Evolutionary conservation across 805 yeast species (phyloP), one percentile per base, ranked within the genome.

Genomic region (Spathaspora boniae): DNA sequence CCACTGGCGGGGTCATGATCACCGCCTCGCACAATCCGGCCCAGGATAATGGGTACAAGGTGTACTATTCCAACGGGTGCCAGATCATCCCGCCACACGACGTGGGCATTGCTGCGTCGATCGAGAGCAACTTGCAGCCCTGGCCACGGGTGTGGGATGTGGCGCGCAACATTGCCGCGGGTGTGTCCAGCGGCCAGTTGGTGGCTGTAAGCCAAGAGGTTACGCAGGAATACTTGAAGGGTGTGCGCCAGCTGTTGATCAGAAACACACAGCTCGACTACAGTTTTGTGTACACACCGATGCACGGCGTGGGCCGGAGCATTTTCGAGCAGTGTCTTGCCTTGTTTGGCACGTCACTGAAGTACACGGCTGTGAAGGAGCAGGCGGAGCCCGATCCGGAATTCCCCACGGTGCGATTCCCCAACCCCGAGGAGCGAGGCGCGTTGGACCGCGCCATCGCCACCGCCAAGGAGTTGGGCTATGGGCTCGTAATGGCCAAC

Each of bases 71-170:
- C 7, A 91, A 91, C 54, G 98, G 96, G 4, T 91, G 97, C 57
- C 98, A 93, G 57, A 93, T 91, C 44, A 86, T 91, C 30, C 89
- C 96, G 2, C 98, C 98, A 0, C 87, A 82, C 51, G 98, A 93
- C 51, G 48, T 50, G 2, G 78, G 72, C 1, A 91, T 91, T 43
- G 88, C 96, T 16, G 41, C 55, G 2, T 51, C 68, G 2, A 91
- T 91, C 27, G 65, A 74, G 17, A 49, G 62, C 9, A 85, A 86
- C 49, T 59, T 86, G 41, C 56, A 45, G 3, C 91, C 95, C 0
- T 72, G 83, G 74, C 54, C 54, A 28, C 47, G 45, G 11, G 78
- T 76, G 17, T 73, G 79, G 76, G 63, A 75, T 37, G 57, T 69
- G 21, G 48, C 50, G 2, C 43, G 56, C 9, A 64, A 75, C 28